Evolutionary conservation across 306 rosid species (phyloP), one percentile per base, ranked within the genome.

Genomic region (Mimosa bimucronata): DNA sequence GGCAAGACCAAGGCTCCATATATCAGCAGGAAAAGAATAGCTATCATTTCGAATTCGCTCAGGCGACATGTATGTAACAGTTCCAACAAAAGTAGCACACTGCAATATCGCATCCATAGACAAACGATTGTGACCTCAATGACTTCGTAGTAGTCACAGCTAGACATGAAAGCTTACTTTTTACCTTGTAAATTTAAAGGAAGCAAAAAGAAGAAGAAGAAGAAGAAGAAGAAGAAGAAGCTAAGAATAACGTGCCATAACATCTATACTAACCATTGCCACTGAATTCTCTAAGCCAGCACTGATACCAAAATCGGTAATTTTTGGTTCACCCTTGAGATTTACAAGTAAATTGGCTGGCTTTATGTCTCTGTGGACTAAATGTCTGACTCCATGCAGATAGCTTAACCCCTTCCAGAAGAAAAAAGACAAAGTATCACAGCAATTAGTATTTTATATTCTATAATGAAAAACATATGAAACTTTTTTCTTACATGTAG

Each of bases 81-180:
- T 95, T 78, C 99, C 99, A 81, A 95, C 98, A 73, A 93, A 95
- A 19, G 99, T 95, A 57, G 99, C 99, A 84, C 97, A 95, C 98
- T 95, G 88, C 48, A 40, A 77, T 72, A 82, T 73, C 60, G 79
- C 58, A 79, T 65, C 61, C 62, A 76, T 72, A 37, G 53, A 48
- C 26, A 31, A 74, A 82, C 55, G 71, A 80, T 30, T 30, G 38
- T n/a, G 31, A 79, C 34, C 62, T 68, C 29, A 34, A 18, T 18
- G 62, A 50, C 50, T 67, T 53, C 48, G 55, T 66, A 75, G 10
- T 66, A 71, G 18, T 62, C 23, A 29, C 26, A 13, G 44, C 23
- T 62, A 61, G 41, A 67, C 65, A 75, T 12, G 10, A 18, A 73
- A 74, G 14, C 64, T 69, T 66, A 57, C 64, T 61, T 61, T 78